Conservation (phyloP, 352 stramenopile genomes). For the Globisporangium splendens region DNA sequence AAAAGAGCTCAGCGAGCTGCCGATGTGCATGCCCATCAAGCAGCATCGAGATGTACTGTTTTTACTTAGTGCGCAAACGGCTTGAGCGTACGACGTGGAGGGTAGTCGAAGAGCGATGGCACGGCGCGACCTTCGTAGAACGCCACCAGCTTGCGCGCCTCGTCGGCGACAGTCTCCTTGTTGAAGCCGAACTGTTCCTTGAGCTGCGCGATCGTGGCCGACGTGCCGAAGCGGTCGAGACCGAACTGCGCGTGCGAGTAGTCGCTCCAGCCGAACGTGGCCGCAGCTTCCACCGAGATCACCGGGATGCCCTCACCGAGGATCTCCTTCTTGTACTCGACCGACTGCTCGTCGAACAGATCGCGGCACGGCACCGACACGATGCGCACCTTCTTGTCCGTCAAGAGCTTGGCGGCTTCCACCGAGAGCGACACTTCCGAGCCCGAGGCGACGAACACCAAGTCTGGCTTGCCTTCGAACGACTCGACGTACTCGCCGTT, state of each 20-base stretch:
- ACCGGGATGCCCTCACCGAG: conserved; percentile 93
- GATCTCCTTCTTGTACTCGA: conserved; percentile 95
- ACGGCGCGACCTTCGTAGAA: conserved; percentile 85
- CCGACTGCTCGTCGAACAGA: conserved; percentile 95
- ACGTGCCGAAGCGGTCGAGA: conserved; percentile 87
- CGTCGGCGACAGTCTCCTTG: conserved; percentile 89
- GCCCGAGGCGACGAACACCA: conserved; percentile 93
- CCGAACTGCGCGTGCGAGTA: conserved; percentile 95
- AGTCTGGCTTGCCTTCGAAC: conserved; percentile 69
- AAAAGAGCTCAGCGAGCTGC: too few species aligned
- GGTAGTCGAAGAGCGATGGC: conserved; percentile 75
- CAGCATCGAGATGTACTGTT: background rate
- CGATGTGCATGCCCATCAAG: background rate
- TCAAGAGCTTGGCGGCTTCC: conserved; percentile 92
- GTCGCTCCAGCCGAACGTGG: conserved; percentile 93
- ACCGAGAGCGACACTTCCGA: conserved; percentile 95
- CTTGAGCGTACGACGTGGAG: conserved; percentile 63
- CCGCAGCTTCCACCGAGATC: conserved; percentile 94
- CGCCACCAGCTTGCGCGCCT: conserved; percentile 91
- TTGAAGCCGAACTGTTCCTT: conserved; percentile 97
- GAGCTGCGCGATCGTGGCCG: conserved; percentile 84
- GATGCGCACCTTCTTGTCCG: conserved; percentile 85
- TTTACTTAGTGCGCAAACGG: conserved; percentile 14
- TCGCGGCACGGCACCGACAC: conserved; percentile 98
- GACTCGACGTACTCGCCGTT: conserved; percentile 79